Percentiles rank a stretch among this genome's conserved stretches.
Evolutionary conservation across 164 flowering plant genomes (phyloP).

Genomic region (Brasenia schreberi): DNA sequence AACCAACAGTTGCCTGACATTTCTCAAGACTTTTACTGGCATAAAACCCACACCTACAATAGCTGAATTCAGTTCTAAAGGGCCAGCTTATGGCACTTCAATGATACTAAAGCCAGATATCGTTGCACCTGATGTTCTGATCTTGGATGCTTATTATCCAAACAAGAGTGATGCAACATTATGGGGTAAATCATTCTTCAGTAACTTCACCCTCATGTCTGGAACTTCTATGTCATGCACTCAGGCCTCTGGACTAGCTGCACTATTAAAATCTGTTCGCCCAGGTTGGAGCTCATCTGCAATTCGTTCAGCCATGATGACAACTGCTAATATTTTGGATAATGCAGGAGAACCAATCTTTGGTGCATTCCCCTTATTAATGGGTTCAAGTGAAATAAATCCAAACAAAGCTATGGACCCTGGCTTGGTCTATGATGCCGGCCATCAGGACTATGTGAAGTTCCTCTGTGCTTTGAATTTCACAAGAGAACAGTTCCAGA

Average conservation of each 20-base stretch:
- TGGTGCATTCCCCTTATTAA: constrained; percentile 39
- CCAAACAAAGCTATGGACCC: constrained; percentile 66
- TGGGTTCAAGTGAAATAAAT: constrained; percentile 58
- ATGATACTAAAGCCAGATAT: constrained; percentile 51
- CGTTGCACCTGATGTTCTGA: constrained; percentile 34
- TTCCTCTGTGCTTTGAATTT: constrained; percentile 48
- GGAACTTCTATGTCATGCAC: constrained; percentile 81
- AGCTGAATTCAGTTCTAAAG: constrained; percentile 40
- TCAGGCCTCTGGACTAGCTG: constrained; percentile 51
- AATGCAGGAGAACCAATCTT: constrained; percentile 31
- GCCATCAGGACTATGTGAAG: constrained; percentile 27
- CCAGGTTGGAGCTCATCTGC: constrained; percentile 71
- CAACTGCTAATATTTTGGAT: constrained; percentile 33
- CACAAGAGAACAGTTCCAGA: constrained; percentile 25
- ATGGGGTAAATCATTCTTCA: constrained; percentile 8
- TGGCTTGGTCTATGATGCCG: constrained; percentile 44
- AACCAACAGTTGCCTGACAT: constrained; percentile 8
- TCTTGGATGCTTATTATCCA: constrained; percentile 45
- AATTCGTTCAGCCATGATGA: constrained; percentile 67
- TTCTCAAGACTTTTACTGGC: constrained; percentile 23
- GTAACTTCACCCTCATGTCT: constrained; percentile 33
- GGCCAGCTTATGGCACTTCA: constrained; percentile 24
- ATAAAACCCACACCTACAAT: constrained; percentile 38
- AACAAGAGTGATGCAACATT: constrained; percentile 5
- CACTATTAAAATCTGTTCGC: constrained; percentile 39